Conservation (phyloP, 495 filamentous ascomycete species). For the Astrocystis sublimbata region DNA sequence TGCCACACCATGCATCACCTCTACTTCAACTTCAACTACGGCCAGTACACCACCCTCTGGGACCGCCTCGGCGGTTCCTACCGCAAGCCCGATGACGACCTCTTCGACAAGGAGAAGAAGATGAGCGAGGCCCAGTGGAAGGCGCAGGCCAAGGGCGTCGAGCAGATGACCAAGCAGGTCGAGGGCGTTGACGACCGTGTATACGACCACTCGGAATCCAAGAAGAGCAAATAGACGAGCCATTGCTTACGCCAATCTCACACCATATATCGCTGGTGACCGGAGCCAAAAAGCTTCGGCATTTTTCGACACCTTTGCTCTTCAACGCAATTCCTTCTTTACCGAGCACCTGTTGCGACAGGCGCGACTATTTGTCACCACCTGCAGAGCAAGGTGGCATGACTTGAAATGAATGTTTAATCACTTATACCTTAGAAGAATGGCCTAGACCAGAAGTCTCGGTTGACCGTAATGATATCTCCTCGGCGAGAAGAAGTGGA, state of each 20-base stretch:
- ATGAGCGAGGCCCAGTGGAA: conserved; percentile 82
- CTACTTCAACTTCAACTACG: conserved; percentile 99
- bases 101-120: conserved; percentile 87
- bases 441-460: conserved; percentile 7
- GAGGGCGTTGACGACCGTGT: conserved; percentile 85
- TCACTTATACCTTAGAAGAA: conserved; percentile 7
- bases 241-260: not conserved
- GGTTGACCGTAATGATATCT: conserved; percentile 9
- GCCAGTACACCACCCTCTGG: conserved; percentile 95
- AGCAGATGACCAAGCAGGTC: conserved; percentile 76
- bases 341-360: too few relatives aligned
- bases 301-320: too few relatives aligned
- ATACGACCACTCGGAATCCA: conserved; percentile 55
- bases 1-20: conserved; percentile 97
- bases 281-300: too few relatives aligned
- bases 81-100: conserved; percentile 79
- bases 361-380: not conserved
- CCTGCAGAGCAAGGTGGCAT: conserved; percentile 5
- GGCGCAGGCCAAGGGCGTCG: conserved; percentile 81
- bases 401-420: conserved; percentile 13
- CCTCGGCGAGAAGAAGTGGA: not conserved
- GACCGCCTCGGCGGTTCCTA: conserved; percentile 89
- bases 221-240: conserved; percentile 46
- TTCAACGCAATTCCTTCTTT: too few relatives aligned
- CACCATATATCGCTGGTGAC: not conserved